These are phyloP conservation scores for Hypericum androsaemum DNA, from an alignment of 345 rosid species.

Conservation along the genomic window DNA sequence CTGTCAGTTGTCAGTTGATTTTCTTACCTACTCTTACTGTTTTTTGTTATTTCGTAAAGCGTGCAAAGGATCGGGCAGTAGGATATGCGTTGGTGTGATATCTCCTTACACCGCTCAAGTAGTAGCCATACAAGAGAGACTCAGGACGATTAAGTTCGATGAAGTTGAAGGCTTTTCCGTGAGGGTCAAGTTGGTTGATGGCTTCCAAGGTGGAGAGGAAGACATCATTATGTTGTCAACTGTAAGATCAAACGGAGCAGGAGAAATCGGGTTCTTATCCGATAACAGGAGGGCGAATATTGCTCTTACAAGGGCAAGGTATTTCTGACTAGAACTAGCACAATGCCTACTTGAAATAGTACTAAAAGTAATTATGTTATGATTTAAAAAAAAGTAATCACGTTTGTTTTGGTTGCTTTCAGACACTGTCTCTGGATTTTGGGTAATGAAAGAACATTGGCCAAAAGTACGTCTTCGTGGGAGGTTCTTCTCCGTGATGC, in stretches of 20 bases:
- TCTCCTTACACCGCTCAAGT: constrained; percentile 19
- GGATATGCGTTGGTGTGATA: constrained; percentile 9
- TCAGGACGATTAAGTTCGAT: constrained; percentile 11
- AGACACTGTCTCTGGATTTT: constrained; percentile 50
- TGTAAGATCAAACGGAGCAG: constrained; percentile 18
- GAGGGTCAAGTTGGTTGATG: constrained; percentile 14
- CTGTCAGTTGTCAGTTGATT: neutral
- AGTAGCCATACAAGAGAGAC: too few relatives aligned
- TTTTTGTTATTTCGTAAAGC: constrained; percentile 7
- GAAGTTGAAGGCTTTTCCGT: constrained; percentile 7
- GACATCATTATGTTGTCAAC: constrained; percentile 17
- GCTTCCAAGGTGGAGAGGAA: constrained; percentile 20
- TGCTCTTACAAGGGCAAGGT: too few relatives aligned
- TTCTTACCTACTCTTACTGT: too few relatives aligned
- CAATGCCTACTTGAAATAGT: neutral
- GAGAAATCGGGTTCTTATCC: too few relatives aligned
- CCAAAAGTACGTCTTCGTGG: constrained; percentile 30
- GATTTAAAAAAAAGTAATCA: too few relatives aligned
- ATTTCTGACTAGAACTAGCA: too few relatives aligned
- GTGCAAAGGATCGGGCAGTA: constrained; percentile 6
- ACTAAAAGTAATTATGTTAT: neutral
- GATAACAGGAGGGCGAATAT: too few relatives aligned
- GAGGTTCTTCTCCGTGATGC: constrained; percentile 27
- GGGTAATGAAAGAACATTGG: constrained; percentile 31
- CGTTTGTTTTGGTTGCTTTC: too few relatives aligned